A percentile compares a stretch with the other conserved stretches of the same genome.
phyloP scores from a whole-genome alignment of 805 yeast species.

The Kurtzmaniella cleridarum region DNA sequence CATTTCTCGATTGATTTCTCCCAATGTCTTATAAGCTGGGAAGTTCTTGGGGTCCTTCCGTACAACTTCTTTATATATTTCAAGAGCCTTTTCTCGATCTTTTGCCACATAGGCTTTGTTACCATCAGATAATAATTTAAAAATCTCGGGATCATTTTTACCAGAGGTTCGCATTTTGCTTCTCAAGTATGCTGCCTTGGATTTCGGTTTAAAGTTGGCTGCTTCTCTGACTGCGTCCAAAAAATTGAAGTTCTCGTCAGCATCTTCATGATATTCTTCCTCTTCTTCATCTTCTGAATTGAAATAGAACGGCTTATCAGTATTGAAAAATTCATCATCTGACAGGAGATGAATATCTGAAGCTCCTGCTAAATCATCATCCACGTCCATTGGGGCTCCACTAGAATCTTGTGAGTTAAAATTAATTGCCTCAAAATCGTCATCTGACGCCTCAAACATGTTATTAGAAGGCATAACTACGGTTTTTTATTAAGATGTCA shows the following conservation, averaged over 20 bases:
- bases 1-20: conserved; percentile 70
- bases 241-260: conserved; percentile 42
- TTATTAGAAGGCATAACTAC: no score
- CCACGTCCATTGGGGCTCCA: conserved; percentile 6
- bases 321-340: not conserved
- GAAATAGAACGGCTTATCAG: conserved; percentile 1
- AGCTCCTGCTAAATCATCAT: not conserved
- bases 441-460: no score
- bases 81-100: conserved; percentile 55
- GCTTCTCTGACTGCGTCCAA: conserved; percentile 66
- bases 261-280: conserved; percentile 20
- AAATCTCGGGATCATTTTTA: conserved; percentile 67
- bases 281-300: conserved; percentile 5
- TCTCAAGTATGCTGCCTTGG: conserved; percentile 32
- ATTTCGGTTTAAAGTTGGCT: conserved; percentile 51
- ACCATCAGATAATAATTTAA: conserved; percentile 61
- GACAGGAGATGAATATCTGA: conserved; percentile 2
- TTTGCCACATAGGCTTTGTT: conserved; percentile 72
- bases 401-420: no score
- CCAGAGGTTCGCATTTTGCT: conserved; percentile 29
- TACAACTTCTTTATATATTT: conserved; percentile 62
- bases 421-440: no score
- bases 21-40: conserved; percentile 82
- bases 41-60: conserved; percentile 71
- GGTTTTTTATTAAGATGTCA: no score